These are phyloP conservation scores for Euphorbia lathyris DNA, from an alignment of 345 rosid genomes.

Conservation along the genomic window DNA sequence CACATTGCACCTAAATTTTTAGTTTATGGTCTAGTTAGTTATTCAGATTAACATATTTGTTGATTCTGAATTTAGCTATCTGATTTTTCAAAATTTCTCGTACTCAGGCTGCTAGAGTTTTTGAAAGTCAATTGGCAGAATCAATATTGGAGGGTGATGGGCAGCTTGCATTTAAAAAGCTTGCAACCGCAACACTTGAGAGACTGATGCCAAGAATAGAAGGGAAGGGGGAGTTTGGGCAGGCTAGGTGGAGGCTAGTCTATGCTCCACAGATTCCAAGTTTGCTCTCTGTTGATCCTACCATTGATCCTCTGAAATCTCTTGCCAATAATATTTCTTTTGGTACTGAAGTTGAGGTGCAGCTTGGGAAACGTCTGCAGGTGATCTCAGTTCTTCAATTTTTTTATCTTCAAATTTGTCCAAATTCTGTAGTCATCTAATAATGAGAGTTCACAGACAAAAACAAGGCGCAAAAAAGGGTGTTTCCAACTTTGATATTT, in stretches of 20 bases:
- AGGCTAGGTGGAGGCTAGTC: slow-evolving; percentile 96
- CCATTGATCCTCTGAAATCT: slow-evolving; percentile 86
- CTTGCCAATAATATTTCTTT: slow-evolving; percentile 81
- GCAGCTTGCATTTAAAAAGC: slow-evolving; percentile 94
- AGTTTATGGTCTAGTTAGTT: slow-evolving; percentile 7
- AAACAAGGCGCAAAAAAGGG: not conserved
- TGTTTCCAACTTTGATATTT: not conserved
- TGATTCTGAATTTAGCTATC: not conserved
- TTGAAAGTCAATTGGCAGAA: slow-evolving; percentile 94
- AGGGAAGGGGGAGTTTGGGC: slow-evolving; percentile 96
- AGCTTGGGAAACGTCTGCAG: slow-evolving; percentile 96
- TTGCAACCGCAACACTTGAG: slow-evolving; percentile 93
- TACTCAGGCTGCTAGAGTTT: slow-evolving; percentile 84
- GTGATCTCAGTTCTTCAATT: slow-evolving; percentile 27
- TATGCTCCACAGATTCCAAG: slow-evolving; percentile 99
- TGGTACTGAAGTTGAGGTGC: slow-evolving; percentile 94
- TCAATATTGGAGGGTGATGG: slow-evolving; percentile 97
- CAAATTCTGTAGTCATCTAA: not conserved
- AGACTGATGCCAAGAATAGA: slow-evolving; percentile 92
- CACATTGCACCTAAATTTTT: not conserved
- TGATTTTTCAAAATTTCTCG: slow-evolving; percentile 7
- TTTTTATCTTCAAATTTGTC: not conserved
- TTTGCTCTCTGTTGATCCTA: slow-evolving; percentile 94
- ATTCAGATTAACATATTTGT: slow-evolving; percentile 6
- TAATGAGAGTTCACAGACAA: not conserved